Conservation (phyloP, 208 protist species). For the Trypanosoma melophagium region DNA sequence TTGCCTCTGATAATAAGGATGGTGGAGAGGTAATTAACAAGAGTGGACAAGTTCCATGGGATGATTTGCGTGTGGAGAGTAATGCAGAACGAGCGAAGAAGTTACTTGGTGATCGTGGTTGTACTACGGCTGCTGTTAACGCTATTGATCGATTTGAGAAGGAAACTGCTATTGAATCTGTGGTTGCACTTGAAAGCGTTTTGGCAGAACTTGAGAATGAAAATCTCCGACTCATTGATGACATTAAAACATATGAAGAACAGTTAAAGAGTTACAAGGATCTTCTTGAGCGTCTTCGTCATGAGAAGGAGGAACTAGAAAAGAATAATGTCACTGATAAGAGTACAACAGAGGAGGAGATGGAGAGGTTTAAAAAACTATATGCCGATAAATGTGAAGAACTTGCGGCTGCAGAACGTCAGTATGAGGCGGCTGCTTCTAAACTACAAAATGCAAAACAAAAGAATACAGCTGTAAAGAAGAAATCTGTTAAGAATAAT, state of each 20-base stretch:
- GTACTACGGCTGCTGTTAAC: slow-evolving; percentile 17
- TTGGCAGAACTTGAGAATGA: slow-evolving; percentile 57
- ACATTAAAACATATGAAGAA: slow-evolving; percentile 38
- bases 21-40: neutral
- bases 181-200: slow-evolving; percentile 56
- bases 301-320: slow-evolving; percentile 50
- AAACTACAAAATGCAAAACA: slow-evolving; percentile 36
- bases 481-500: slow-evolving; percentile 47
- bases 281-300: slow-evolving; percentile 48
- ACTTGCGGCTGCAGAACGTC: slow-evolving; percentile 38
- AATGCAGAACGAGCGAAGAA: slow-evolving; percentile 50
- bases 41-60: slow-evolving; percentile 21
- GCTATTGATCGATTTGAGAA: slow-evolving; percentile 50
- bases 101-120: slow-evolving; percentile 19
- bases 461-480: slow-evolving; percentile 39
- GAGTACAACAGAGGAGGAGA: slow-evolving; percentile 41
- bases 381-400: slow-evolving; percentile 41
- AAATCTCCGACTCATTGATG: slow-evolving; percentile 52
- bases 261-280: slow-evolving; percentile 44
- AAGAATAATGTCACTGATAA: slow-evolving; percentile 26
- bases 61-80: slow-evolving; percentile 47
- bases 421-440: slow-evolving; percentile 29
- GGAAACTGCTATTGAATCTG: slow-evolving; percentile 49
- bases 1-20: slow-evolving; percentile 32
- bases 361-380: slow-evolving; percentile 32